Conservation (phyloP, 306 rosid species). For the Cucurbita pepo region DNA sequence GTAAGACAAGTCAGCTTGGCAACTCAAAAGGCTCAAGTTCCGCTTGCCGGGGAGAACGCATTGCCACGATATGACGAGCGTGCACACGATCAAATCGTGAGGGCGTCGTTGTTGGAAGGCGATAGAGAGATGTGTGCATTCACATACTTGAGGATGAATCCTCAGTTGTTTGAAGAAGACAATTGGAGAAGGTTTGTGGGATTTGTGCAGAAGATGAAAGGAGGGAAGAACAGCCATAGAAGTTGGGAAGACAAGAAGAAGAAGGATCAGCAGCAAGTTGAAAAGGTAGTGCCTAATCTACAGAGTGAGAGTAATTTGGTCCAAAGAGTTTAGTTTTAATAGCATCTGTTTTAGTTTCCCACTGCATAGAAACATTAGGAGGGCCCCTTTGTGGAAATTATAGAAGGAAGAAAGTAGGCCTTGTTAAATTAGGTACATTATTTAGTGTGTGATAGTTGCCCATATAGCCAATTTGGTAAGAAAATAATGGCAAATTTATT, state of each 20-base stretch:
- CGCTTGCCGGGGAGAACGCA: slow-evolving; percentile 84
- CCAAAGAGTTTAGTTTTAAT: slow-evolving; percentile 33
- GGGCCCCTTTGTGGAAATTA: too few relatives aligned
- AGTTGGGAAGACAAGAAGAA: slow-evolving; percentile 74
- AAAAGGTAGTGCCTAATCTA: slow-evolving; percentile 50
- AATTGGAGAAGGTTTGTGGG: slow-evolving; percentile 70
- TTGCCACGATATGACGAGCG: slow-evolving; percentile 48
- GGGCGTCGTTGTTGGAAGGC: slow-evolving; percentile 34
- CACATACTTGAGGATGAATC: slow-evolving; percentile 88
- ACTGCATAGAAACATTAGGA: not conserved
- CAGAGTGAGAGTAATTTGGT: slow-evolving; percentile 28
- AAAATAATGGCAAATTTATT: too few relatives aligned
- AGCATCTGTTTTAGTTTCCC: not conserved
- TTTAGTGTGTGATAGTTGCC: too few relatives aligned
- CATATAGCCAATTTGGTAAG: too few relatives aligned
- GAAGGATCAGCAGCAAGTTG: slow-evolving; percentile 74
- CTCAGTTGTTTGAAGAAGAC: slow-evolving; percentile 47
- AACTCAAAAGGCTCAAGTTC: slow-evolving; percentile 43
- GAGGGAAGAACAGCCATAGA: slow-evolving; percentile 34
- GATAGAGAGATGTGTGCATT: slow-evolving; percentile 70
- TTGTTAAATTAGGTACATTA: too few relatives aligned
- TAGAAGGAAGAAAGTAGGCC: too few relatives aligned
- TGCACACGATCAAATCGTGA: slow-evolving; percentile 59
- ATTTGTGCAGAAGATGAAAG: slow-evolving; percentile 86
- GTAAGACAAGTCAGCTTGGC: slow-evolving; percentile 72